Conservation (phyloP, 176 grass and related monocot species). For the Juncus effusus region DNA sequence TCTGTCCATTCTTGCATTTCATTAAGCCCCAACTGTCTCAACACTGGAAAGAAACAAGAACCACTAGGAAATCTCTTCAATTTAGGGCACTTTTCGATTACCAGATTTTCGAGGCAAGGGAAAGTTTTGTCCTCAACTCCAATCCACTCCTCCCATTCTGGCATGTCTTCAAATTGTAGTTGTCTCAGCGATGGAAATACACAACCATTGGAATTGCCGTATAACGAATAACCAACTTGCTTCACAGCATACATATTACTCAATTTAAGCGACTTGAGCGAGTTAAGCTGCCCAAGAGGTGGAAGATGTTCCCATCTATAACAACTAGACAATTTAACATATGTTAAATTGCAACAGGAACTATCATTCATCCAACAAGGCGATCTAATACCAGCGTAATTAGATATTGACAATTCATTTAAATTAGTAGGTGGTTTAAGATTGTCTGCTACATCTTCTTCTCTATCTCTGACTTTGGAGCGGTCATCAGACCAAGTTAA, state of each 20-base stretch:
- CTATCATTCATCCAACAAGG: conserved; percentile 28
- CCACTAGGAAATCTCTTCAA: conserved; percentile 23
- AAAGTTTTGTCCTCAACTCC: conserved; percentile 20
- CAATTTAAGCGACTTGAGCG: conserved; percentile 31
- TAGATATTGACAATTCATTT: background rate
- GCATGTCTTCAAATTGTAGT: conserved; percentile 1
- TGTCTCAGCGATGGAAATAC: conserved; percentile 25
- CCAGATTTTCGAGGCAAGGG: conserved; percentile 18
- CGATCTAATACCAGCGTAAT: conserved; percentile 29
- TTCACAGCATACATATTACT: conserved; percentile 17
- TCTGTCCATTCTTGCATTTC: conserved; percentile 14
- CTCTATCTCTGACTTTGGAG: background rate
- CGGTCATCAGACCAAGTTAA: conserved; percentile 11
- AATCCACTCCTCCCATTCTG: conserved; percentile 21
- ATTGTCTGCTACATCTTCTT: conserved; percentile 18
- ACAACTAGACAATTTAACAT: conserved; percentile 18
- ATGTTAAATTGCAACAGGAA: conserved; percentile 14
- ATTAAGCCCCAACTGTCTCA: too few species aligned
- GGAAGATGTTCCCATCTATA: conserved; percentile 26
- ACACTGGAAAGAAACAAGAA: too few species aligned
- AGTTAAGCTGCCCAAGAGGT: conserved; percentile 31
- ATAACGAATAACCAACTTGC: conserved; percentile 18
- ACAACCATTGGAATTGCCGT: background rate
- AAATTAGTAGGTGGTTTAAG: conserved; percentile 27
- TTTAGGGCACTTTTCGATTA: background rate